Evolutionary conservation across 768 basidiomycete genomes (phyloP).

Genomic region (Cantharellus anzutake): DNA sequence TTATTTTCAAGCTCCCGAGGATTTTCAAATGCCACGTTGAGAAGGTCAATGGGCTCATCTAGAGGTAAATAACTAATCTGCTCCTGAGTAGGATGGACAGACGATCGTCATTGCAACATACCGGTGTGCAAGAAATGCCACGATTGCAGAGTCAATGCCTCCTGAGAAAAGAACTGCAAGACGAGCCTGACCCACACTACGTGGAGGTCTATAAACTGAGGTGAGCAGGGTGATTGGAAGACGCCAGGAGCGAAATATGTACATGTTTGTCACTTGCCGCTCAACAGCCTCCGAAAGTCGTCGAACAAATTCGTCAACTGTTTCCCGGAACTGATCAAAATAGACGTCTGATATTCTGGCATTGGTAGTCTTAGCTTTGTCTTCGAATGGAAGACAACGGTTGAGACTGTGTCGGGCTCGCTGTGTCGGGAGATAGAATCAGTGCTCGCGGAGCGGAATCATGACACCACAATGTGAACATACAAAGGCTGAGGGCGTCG

Average conservation of each 20-base stretch:
- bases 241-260: conserved; percentile 5
- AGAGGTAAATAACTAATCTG: conserved; percentile 41
- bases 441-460: not conserved
- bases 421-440: conserved; percentile 17
- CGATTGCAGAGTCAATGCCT: conserved; percentile 78
- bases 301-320: conserved; percentile 12
- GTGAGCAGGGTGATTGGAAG: conserved; percentile 7
- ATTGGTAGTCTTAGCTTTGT: conserved; percentile 1
- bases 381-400: conserved; percentile 24
- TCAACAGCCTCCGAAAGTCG: conserved; percentile 44
- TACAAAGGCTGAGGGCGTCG: not conserved
- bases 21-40: conserved; percentile 93
- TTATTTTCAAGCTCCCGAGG: conserved; percentile 51
- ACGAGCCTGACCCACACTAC: conserved; percentile 24
- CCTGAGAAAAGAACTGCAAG: conserved; percentile 88
- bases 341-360: not conserved
- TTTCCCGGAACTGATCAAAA: not conserved
- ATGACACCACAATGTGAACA: not conserved
- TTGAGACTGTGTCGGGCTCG: conserved; percentile 29
- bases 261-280: conserved; percentile 45
- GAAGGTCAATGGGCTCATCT: conserved; percentile 72
- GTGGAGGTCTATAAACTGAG: not conserved
- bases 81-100: not conserved
- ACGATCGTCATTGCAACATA: conserved; percentile 18
- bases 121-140: conserved; percentile 67